Base-by-base conservation (phyloP, 805 yeast species). In the Wickerhamiella nectarea region DNA sequence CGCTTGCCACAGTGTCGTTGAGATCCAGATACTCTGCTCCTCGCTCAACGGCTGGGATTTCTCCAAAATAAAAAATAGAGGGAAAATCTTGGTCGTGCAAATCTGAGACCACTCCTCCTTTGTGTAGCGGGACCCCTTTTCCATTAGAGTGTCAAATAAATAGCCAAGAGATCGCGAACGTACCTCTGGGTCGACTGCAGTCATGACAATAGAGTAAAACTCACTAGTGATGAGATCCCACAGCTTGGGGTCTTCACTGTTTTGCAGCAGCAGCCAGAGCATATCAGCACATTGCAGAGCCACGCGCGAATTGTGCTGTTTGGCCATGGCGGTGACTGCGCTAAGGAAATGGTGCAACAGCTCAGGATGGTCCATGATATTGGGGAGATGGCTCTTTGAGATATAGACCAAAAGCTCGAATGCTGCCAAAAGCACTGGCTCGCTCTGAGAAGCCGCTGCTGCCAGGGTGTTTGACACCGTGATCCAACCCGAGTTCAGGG, bases 1-100 rank as follows among this genome's bases (percentile, higher is more conserved):
- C 0, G 97, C 97, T 62, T 91, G 98, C 50, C 93, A 86, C 61
- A 91, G 71, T 0, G 99, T 91, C 0, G 98, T 87, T 0, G 95
- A 85, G 38, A 91, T 66, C 99, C 99, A 91, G 11, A 93, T 94
- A 38, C 95, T 83, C 52, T 85, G 62, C 48, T 82, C 93, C 59
- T 89, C 98, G 72, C 73, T 51, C 73, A 75, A 50, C 73, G 75
- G 46, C 75, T 75, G 48, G 73, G 72, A 46, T 79, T 71, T 50
- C 91, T 82, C 55, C 78, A 91, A 68, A 6, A 85, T 81, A 15
- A 77, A 76, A 62, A 91, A 91, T 14, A 91, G 85, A 2, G 97
- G 98, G 70, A 89, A 86, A 47, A 91, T 63, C 44, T 91, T 67
- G 51, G 81, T 73, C 14, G 74, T 70, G 57, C 94, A 85, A 15